Base-by-base conservation (phyloP, 805 yeast genomes). In the Kodamaea nitidulidarum region DNA sequence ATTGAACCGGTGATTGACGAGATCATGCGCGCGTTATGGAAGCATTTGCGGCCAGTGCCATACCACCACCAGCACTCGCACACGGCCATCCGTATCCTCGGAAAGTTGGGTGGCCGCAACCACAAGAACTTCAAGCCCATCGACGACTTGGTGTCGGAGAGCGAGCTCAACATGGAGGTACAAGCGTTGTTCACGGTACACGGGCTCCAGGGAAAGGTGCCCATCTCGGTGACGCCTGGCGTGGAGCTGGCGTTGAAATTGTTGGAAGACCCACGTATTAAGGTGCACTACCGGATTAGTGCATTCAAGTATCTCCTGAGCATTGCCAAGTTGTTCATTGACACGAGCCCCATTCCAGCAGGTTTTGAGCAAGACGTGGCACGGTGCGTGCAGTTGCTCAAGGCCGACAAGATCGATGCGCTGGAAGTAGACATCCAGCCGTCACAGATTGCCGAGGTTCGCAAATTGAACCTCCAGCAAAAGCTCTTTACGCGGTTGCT, bases 51-150 rank as follows among this genome's bases (percentile, higher is more conserved):
- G 52, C 98, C 99, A 1, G 74, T 90, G 25, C 98, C 99, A 0
- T 88, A 88, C 56, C 87, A 85, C 49, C 98, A 93, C 51, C 95
- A 88, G 48, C 96, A 90, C 49, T 84, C 96, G 12, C 98, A 93
- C 56, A 88, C 96, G 0, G 90, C 98, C 0, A 80, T 93, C 40
- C 73, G 98, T 45, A 88, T 93, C 27, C 67, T 93, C 37, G 98
- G 99, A 36, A 93, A 95, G 56, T 67, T 93, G 12, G 99, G 99
- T 27, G 99, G 99, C 2, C 76, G 98, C 55, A 93, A 93, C 52
- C 80, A 96, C 50, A 80, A 83, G 38, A 87, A 88, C 55, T 72
- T 93, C 51, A 79, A 78, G 41, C 84, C 95, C 2, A 88, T 90
- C 28, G 65, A 75, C 31, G 82, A 84, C 41, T 65, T 93, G 48